A percentile compares a stretch with the other conserved stretches of the same genome.
phyloP scores from a whole-genome alignment of 2,329 filamentous ascomycete genomes.

The Spiromastix sp. region DNA sequence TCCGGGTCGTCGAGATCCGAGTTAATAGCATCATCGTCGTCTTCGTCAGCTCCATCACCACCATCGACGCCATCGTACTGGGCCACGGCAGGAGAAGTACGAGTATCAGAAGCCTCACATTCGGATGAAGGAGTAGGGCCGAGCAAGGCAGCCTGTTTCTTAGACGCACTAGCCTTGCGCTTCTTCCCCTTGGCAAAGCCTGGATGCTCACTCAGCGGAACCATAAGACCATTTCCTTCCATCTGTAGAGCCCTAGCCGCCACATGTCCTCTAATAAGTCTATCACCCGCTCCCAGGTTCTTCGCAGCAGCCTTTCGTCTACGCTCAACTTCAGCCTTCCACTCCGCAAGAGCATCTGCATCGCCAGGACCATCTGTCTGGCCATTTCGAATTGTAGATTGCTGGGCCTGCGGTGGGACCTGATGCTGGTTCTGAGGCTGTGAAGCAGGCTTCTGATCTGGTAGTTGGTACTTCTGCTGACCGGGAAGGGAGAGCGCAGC shows the following conservation, averaged over 20 bases:
- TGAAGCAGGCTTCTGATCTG: slow-evolving; percentile 20
- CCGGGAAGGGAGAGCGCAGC: slow-evolving; percentile 25
- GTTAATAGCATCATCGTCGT: slow-evolving; percentile 94
- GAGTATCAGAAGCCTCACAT: slow-evolving; percentile 11
- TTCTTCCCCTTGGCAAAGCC: slow-evolving; percentile 26
- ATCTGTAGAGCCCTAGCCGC: slow-evolving; percentile 30
- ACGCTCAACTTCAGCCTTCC: slow-evolving; percentile 36
- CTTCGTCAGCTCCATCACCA: slow-evolving; percentile 48
- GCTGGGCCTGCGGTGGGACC: slow-evolving; percentile 24
- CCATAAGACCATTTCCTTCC: slow-evolving; percentile 37
- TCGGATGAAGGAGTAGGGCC: slow-evolving; percentile 2
- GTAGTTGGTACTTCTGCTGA: slow-evolving; percentile 15
- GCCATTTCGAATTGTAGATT: slow-evolving; percentile 37
- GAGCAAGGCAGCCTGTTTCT: slow-evolving; percentile 5
- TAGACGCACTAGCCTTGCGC: slow-evolving; percentile 20
- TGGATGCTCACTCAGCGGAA: slow-evolving; percentile 31
- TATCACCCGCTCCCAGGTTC: slow-evolving; percentile 26
- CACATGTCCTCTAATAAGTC: slow-evolving; percentile 32
- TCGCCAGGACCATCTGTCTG: slow-evolving; percentile 70
- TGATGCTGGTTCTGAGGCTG: slow-evolving; percentile 30
- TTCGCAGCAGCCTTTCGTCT: slow-evolving; percentile 29
- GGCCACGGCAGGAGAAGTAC: slow-evolving; percentile 14
- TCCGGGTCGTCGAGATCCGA: slow-evolving; percentile 94
- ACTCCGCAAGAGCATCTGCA: slow-evolving; percentile 46
- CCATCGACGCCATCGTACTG: slow-evolving; percentile 48